phyloP scores from a whole-genome alignment of 257 asterid genomes.

The Solanum raphanifolium region DNA sequence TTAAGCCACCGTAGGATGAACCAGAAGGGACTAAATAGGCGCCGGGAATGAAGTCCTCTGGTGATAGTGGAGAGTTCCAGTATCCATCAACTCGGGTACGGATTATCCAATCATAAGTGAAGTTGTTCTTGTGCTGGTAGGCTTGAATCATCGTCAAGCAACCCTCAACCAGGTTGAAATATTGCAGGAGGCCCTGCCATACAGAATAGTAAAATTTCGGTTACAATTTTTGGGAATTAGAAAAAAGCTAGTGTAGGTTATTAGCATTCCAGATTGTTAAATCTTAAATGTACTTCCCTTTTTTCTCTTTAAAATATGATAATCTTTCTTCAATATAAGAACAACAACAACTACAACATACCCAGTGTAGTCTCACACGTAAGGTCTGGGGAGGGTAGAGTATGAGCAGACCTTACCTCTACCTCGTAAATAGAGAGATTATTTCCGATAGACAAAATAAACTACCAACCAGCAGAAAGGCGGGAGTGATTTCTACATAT shows the following conservation, averaged over 20 bases:
- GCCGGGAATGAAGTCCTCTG: slow-evolving; percentile 57
- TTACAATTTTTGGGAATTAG: not conserved
- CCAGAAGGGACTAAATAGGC: slow-evolving; percentile 71
- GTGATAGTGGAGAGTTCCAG: slow-evolving; percentile 57
- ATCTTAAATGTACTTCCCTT: not conserved
- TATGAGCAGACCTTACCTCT: not conserved
- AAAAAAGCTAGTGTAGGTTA: not conserved
- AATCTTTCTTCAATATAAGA: not conserved
- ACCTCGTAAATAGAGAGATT: not conserved
- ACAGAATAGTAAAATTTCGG: not conserved
- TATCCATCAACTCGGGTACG: slow-evolving; percentile 87
- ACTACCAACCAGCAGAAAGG: not conserved
- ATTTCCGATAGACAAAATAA: not conserved
- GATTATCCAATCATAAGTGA: slow-evolving; percentile 84
- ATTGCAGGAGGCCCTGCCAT: slow-evolving; percentile 78
- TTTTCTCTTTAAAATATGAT: not conserved
- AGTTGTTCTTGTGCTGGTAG: slow-evolving; percentile 53
- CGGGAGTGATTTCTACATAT: not conserved
- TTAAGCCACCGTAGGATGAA: slow-evolving; percentile 75
- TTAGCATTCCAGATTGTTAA: not conserved
- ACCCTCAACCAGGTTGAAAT: slow-evolving; percentile 80
- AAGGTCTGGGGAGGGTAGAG: not conserved
- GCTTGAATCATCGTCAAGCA: slow-evolving; percentile 60
- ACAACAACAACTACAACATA: not conserved
- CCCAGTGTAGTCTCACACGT: not conserved